Base-by-base conservation (phyloP, 805 yeast species). In the Yamadazyma phyllophila region DNA sequence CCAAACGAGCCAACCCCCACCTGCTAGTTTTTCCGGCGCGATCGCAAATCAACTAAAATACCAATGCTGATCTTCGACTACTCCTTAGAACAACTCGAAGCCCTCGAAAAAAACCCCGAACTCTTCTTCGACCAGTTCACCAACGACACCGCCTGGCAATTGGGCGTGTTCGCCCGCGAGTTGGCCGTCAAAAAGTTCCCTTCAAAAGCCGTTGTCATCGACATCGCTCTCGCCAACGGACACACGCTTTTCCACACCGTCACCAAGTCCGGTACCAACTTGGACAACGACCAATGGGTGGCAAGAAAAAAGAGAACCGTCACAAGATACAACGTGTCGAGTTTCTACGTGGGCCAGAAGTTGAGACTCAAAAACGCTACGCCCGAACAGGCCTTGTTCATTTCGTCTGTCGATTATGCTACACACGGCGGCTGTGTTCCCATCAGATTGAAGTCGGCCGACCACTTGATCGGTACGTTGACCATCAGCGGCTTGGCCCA, bases 391-490 rank as follows among this genome's bases (percentile, higher is more conserved):
- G 70, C 67, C 3, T 60, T 61, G 34, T 71, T 66, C 44, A 60
- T 77, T 14, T 69, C 72, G 26, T 62, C 72, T 8, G 53, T 52
- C 14, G 78, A 74, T 10, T 79, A 69, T 52, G 80, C 81, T 8
- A 60, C 68, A 26, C 81, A 77, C 51, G 85, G 85, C 17, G 85
- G 85, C 44, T 72, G 77, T 29, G 71, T 80, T 41, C 83, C 83
- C 9, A 61, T 80, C 27, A 67, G 67, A 47, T 52, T 75, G 14
- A 57, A 58, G 16, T 62, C 63, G 24, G 57, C 62, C 36, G 72
- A 63, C 40, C 54, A 58, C 12, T 63, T 74, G 11, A 57, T 76
- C 15, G 85, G 77, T 7, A 71, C 78, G 1, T 61, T 80, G 36
- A 77, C 83, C 3, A 65, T 79, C 36, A 77, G 82, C 58, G 85